A percentile compares a stretch with the other conserved stretches of the same genome.
Conservation (phyloP, 768 basidiomycete species). For the Russula abietina region DNA sequence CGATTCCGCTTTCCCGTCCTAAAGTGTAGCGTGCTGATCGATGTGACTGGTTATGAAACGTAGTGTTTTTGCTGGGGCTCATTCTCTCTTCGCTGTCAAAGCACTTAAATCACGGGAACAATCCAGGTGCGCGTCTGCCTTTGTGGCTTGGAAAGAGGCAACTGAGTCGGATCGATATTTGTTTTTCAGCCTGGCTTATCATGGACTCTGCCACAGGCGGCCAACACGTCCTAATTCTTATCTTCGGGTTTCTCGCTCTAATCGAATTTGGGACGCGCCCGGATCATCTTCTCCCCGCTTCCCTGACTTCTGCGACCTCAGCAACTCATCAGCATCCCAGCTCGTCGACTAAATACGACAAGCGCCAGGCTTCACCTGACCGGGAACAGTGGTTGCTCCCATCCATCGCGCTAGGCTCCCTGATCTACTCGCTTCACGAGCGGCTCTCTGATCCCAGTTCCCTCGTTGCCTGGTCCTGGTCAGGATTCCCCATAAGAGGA, state of each 20-base stretch:
- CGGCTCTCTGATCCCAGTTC: constrained; percentile 72
- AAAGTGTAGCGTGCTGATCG: background rate
- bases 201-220: constrained; percentile 59
- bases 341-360: background rate
- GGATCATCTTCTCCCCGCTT: constrained; percentile 24
- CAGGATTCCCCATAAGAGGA: constrained; percentile 71
- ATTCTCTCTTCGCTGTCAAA: constrained; percentile 64
- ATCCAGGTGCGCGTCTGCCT: constrained; percentile 48
- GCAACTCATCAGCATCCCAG: background rate
- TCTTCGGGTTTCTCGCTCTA: constrained; percentile 52
- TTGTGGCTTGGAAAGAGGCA: background rate
- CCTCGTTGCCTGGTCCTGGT: constrained; percentile 84
- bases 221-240: constrained; percentile 62
- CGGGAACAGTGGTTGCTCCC: constrained; percentile 33
- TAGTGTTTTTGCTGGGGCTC: constrained; percentile 64
- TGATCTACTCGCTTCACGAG: constrained; percentile 68
- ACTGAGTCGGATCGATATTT: background rate
- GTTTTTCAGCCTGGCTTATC: constrained; percentile 65
- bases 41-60: background rate
- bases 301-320: constrained; percentile 3
- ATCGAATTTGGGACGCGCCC: constrained; percentile 48
- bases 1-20: background rate
- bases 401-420: constrained; percentile 56
- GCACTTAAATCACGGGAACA: constrained; percentile 73
- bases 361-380: background rate